Base-by-base conservation (phyloP, 495 filamentous ascomycete genomes). In the Penicillium crystallinum region DNA sequence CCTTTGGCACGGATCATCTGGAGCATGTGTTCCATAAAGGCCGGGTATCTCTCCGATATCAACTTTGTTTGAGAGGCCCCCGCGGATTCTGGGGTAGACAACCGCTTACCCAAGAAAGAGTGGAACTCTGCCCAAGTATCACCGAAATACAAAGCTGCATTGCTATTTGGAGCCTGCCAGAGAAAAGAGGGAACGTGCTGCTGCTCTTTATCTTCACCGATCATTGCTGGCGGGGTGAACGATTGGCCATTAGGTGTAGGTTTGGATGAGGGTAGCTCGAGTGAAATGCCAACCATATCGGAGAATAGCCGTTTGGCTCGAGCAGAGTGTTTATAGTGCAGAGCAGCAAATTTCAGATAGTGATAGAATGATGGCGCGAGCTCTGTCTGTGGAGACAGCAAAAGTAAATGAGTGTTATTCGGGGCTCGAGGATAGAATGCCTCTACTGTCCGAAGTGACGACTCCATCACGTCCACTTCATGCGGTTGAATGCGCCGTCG, bases 71-170 rank as follows among this genome's bases (percentile, higher is more conserved):
- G 51, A 15, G 55, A 27, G 12, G 30, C 30, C 19, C 36, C 19
- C 3, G 57, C 53, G 8, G 60, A 31, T 55, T 66, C 44, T 33
- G 81, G 66, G 9, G 74, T 63, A 46, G 83, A 81, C 11, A 90
- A 58, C 2, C 81, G 72, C 17, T 75, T 70, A 6, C 81, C 78
- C 3, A 91, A 77, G 43, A 92, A 88, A 14, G 79, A 77, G 61
- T 96, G 88, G 14, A 95, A 76, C 53, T 91, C 87, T 15, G 77
- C 70, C 90, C 90, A 96, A 62, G 86, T 88, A 30, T 89, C 82
- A 19, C 89, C 89, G 45, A 90, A 86, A 64, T 88, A 89, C 14
- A 96, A 75, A 10, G 83, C 80, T 1, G 89, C 89, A 57, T 90
- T 86, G 59, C 83, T 86, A 61, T 83, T 85, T 17, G 90, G 90